Evolutionary conservation across 2,329 filamentous ascomycete species (phyloP).

Genomic region (Phaeophleospora eucalypticola): DNA sequence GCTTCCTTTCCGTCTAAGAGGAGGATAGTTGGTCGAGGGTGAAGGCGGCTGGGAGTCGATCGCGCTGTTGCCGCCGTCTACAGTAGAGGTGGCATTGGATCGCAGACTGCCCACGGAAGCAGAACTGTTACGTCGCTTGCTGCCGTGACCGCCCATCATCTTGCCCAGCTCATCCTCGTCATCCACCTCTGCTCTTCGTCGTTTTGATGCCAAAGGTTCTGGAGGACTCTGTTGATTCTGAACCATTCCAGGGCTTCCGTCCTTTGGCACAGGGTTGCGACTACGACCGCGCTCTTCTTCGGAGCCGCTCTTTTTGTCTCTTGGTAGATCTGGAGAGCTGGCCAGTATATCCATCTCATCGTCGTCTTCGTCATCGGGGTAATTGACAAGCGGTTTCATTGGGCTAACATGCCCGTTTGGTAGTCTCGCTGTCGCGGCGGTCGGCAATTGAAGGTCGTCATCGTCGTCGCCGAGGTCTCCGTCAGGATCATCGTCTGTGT

Average conservation of each 20-base stretch:
- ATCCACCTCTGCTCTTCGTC: constrained; percentile 85
- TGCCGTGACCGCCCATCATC: constrained; percentile 52
- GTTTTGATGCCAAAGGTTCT: constrained; percentile 64
- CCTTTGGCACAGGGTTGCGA: constrained; percentile 16
- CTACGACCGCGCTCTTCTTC: constrained; percentile 22
- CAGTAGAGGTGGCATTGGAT: too few relatives aligned
- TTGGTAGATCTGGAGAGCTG: constrained; percentile 47
- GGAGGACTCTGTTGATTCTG: constrained; percentile 10
- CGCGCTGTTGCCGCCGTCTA: too few relatives aligned
- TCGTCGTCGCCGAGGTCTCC: constrained; percentile 48
- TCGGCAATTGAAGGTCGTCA: constrained; percentile 30
- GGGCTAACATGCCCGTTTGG: constrained; percentile 60
- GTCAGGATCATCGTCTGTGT: constrained; percentile 81
- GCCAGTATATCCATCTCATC: constrained; percentile 50
- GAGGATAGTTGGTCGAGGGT: constrained; percentile 1
- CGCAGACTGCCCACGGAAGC: constrained; percentile 19
- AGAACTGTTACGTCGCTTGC: constrained; percentile 42
- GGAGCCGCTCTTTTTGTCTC: constrained; percentile 25
- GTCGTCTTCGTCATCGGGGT: constrained; percentile 80
- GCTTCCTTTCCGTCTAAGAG: constrained; percentile 41
- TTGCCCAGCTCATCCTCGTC: constrained; percentile 91
- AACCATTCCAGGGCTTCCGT: constrained; percentile 31
- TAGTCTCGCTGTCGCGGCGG: constrained; percentile 22
- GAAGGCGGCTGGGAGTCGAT: background rate
- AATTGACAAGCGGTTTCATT: constrained; percentile 78